Evolutionary conservation across 2,329 filamentous ascomycete genomes (phyloP).

Genomic region (Aspergillus carbonarius): DNA sequence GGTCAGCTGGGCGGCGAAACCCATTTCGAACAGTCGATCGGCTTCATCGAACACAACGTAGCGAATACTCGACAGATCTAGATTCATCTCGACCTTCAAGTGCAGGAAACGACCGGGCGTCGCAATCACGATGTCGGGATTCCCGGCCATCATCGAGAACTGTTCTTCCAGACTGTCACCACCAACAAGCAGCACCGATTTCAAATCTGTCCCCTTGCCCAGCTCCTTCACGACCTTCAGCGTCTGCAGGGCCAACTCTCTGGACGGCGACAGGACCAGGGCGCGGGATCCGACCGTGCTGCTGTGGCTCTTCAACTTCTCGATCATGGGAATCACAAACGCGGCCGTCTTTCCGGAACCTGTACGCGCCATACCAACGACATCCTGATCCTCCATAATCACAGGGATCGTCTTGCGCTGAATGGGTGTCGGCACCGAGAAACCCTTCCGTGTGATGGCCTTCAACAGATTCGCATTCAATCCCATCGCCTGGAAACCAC

Average conservation of each 20-base stretch:
- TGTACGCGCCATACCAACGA: conserved; percentile 99
- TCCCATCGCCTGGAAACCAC: conserved; percentile 94
- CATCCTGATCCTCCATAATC: conserved; percentile 84
- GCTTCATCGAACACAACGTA: conserved; percentile 99
- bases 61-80: conserved; percentile 85
- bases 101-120: conserved; percentile 96
- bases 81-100: conserved; percentile 91
- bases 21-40: conserved; percentile 97
- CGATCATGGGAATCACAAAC: conserved; percentile 98
- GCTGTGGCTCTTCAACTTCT: conserved; percentile 85
- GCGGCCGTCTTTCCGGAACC: conserved; percentile 98
- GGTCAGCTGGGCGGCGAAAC: conserved; percentile 86
- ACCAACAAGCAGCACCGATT: conserved; percentile 85
- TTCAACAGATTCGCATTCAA: conserved; percentile 81
- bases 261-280: conserved; percentile 84
- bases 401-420: conserved; percentile 95
- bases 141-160: conserved; percentile 86
- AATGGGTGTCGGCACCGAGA: conserved; percentile 93
- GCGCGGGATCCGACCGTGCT: conserved; percentile 81
- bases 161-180: conserved; percentile 96
- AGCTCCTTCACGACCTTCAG: conserved; percentile 96
- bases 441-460: conserved; percentile 90
- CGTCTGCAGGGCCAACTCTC: conserved; percentile 92
- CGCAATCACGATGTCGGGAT: conserved; percentile 96
- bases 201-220: conserved; percentile 83